Evolutionary conservation across 2,329 filamentous ascomycete species (phyloP).

Genomic region (Gaeumannomyces sp.): DNA sequence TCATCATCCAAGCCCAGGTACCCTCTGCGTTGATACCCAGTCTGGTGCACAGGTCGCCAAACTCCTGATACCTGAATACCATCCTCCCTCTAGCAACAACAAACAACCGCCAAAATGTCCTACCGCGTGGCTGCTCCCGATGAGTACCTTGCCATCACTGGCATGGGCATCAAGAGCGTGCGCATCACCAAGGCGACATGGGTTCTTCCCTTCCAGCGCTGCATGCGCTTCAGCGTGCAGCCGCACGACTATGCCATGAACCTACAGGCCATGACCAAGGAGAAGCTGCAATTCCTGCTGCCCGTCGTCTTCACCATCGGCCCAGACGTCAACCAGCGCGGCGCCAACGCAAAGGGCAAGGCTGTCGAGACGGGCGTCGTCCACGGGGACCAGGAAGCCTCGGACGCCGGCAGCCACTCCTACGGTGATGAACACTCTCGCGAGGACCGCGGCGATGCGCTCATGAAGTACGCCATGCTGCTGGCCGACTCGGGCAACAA

Average conservation of each 20-base stretch:
- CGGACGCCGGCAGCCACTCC: conserved; percentile 1
- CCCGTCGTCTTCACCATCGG: conserved; percentile 84
- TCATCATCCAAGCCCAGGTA: background rate
- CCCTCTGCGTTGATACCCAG: background rate
- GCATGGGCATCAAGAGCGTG: conserved; percentile 67
- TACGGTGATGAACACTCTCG: conserved; percentile 21
- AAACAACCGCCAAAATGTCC: conserved; percentile 38
- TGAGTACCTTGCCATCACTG: conserved; percentile 83
- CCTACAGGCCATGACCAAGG: conserved; percentile 81
- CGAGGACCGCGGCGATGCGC: conserved; percentile 52
- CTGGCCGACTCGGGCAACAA: conserved; percentile 54
- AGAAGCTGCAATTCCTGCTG: conserved; percentile 77
- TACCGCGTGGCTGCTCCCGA: conserved; percentile 69
- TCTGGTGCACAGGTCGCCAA: background rate
- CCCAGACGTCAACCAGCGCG: conserved; percentile 61
- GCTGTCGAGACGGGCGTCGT: background rate
- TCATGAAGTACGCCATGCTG: conserved; percentile 78
- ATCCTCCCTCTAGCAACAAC: conserved; percentile 4
- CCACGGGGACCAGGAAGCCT: background rate
- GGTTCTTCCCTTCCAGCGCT: conserved; percentile 65
- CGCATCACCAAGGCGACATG: conserved; percentile 73
- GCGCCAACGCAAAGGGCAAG: conserved; percentile 36
- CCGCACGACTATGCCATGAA: conserved; percentile 79
- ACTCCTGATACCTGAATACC: background rate
- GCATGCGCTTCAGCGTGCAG: conserved; percentile 56